phyloP scores from a whole-genome alignment of 257 asterid genomes.

The Craterostigma plantagineum region DNA sequence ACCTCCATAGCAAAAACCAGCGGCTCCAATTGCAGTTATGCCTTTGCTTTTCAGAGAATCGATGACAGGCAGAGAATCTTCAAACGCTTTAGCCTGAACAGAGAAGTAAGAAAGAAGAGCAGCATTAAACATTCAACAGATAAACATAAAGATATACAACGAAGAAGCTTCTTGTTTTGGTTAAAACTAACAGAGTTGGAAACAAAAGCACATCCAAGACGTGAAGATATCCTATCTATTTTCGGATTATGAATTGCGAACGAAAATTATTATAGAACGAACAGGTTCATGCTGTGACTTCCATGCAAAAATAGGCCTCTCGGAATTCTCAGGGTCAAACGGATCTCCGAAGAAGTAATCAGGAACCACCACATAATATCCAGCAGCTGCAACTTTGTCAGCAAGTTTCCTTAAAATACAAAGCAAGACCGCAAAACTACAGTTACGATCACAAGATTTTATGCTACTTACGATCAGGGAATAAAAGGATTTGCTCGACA shows the following conservation, averaged over 20 bases:
- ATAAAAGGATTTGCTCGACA: neutral
- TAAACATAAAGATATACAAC: neutral
- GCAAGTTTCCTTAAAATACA: slow-evolving; percentile 45
- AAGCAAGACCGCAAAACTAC: no score
- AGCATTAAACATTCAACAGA: no score
- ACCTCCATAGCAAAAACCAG: slow-evolving; percentile 64
- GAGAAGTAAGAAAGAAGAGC: no score
- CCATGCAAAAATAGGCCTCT: slow-evolving; percentile 16
- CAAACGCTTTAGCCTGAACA: slow-evolving; percentile 33
- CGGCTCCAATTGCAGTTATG: slow-evolving; percentile 34
- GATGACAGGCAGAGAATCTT: slow-evolving; percentile 27
- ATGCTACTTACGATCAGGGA: neutral
- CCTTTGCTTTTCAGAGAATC: slow-evolving; percentile 31
- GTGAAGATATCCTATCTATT: neutral
- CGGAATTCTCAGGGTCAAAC: slow-evolving; percentile 13
- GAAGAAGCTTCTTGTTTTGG: neutral
- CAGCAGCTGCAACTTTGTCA: slow-evolving; percentile 41
- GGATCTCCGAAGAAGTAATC: slow-evolving; percentile 67
- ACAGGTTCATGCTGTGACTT: slow-evolving; percentile 24
- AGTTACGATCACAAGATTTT: neutral
- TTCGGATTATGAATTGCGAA: neutral
- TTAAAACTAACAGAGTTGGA: neutral
- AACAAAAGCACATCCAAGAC: no score
- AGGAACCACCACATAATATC: slow-evolving; percentile 51
- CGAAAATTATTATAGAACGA: slow-evolving; percentile 11